Evolutionary conservation across 768 basidiomycete genomes (phyloP), one percentile per base, ranked within the genome.

Genomic region (Lentinula lateritia): DNA sequence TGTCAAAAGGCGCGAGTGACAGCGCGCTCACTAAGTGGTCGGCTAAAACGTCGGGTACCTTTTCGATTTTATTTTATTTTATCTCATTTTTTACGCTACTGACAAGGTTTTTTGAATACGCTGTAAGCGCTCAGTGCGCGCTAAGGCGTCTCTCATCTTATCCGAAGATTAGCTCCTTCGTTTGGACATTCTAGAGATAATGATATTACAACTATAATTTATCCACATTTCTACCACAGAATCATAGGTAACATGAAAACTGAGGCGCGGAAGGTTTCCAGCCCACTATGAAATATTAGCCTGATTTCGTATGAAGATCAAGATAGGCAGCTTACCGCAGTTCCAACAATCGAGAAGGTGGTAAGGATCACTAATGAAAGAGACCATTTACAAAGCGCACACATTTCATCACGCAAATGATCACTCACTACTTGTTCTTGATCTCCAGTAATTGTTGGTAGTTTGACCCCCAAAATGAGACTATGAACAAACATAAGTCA

Each of bases 271-370:
- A 42, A 1, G 52, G 52, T 18, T 64, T 20, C 60, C 54, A 64
- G 20, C 60, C 61, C 55, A 62, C 64, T 65, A 34, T 10, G 39
- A 46, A 13, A 46, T 43, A 23, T 55, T 20, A 32, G 1, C 32
- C 10, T 16, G 12, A 50, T 23, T 18, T 12, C 20, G 10, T 39
- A 10, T 28, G 9, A 12, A 41, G 5, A 55, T n/a, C 57, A 15
- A 20, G 18, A 32, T 39, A 16, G 20, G n/a, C 32, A 35, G 9
- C 60, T 53, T 54, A 62, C 42, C 71, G 59, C 71, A 72, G n/a
- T 71, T 68, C 71, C 71, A 72, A 52, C 71, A 72, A 28, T 62
- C 69, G 5, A 72, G 61, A 4, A 72, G 52, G 45, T 67, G 66
- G 15, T 63, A 62, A 1, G 70, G 69, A 54, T 72, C 71, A 60